Conservation (phyloP, 1,284 basidiomycete genomes). For the Prillingera fragicola region DNA sequence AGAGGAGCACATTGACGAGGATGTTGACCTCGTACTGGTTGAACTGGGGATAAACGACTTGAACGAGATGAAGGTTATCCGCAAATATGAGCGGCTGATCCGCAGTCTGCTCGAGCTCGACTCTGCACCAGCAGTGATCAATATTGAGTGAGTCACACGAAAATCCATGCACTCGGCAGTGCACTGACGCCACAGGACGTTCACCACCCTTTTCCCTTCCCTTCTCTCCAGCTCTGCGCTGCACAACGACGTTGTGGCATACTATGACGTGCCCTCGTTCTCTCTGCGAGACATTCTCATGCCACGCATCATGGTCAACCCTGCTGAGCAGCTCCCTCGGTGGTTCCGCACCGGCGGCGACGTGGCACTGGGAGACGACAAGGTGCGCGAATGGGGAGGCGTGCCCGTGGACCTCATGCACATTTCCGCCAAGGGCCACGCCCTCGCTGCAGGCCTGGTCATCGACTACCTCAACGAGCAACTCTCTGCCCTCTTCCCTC, state of each 20-base stretch:
- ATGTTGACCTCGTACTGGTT: slow-evolving; percentile 38
- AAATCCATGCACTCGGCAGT: not conserved
- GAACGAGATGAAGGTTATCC: slow-evolving; percentile 26
- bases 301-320: slow-evolving; percentile 37
- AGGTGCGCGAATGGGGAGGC: slow-evolving; percentile 39
- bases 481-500: slow-evolving; percentile 10
- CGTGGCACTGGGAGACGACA: slow-evolving; percentile 32
- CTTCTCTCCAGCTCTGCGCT: slow-evolving; percentile 36
- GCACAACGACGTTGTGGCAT: slow-evolving; percentile 42
- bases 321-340: slow-evolving; percentile 31
- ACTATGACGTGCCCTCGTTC: slow-evolving; percentile 43
- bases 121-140: slow-evolving; percentile 40
- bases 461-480: slow-evolving; percentile 38
- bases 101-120: slow-evolving; percentile 37
- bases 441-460: slow-evolving; percentile 34
- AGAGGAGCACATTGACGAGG: slow-evolving; percentile 44
- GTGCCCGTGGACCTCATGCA: slow-evolving; percentile 44
- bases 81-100: slow-evolving; percentile 40
- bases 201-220: slow-evolving; percentile 42
- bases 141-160: slow-evolving; percentile 42
- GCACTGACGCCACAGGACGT: slow-evolving; percentile 27
- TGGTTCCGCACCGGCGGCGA: slow-evolving; percentile 44
- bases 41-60: slow-evolving; percentile 45
- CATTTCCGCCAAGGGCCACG: slow-evolving; percentile 42
- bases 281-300: slow-evolving; percentile 41